Evolutionary conservation across 768 basidiomycete genomes (phyloP), one percentile per base, ranked within the genome.

Genomic region (Trametes punicea): DNA sequence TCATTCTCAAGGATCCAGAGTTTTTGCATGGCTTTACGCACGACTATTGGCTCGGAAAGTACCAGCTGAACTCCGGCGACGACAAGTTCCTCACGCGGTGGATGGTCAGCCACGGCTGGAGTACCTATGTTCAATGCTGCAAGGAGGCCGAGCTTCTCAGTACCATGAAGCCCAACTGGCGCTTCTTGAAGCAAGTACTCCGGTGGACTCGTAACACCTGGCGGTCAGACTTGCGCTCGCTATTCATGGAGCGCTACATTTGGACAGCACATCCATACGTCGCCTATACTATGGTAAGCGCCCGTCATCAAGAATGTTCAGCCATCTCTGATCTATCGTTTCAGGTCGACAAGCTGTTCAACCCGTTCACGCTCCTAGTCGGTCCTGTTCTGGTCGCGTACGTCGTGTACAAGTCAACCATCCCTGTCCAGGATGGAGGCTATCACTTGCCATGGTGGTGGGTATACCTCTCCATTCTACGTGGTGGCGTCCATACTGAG

Each of bases 111-210:
- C 93, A 95, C 65, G 92, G 93, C 15, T 96, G 94, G 93, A 87
- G 79, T 69, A 95, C 92, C n/a, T 94, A 92, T 69, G 90, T 95
- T 29, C 91, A 93, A 68, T 83, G 81, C 68, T 93, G 88, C 75
- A 83, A 81, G 68, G 88, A 91, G 72, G 87, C 85, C 13, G 93
- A 95, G 72, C 75, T 95, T 13, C 74, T 93, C 57, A 88, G 85
- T 68, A 95, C 93, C 48, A 98, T 95, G 93, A 96, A 96, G 72
- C 92, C 92, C 25, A 91, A 96, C 73, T 96, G 93, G 93, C 80
- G 90, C 49, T 96, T 96, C 75, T 74, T 95, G 71, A 93, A 94
- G 74, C 94, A 96, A 69, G 93, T 95, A 11, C 72, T 96, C 50
- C 76, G 93, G 60, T 95, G 93, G 93, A 96, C 93, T 15, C 75